Evolutionary conservation across 768 basidiomycete species (phyloP).

Genomic region (Boletales sp.): DNA sequence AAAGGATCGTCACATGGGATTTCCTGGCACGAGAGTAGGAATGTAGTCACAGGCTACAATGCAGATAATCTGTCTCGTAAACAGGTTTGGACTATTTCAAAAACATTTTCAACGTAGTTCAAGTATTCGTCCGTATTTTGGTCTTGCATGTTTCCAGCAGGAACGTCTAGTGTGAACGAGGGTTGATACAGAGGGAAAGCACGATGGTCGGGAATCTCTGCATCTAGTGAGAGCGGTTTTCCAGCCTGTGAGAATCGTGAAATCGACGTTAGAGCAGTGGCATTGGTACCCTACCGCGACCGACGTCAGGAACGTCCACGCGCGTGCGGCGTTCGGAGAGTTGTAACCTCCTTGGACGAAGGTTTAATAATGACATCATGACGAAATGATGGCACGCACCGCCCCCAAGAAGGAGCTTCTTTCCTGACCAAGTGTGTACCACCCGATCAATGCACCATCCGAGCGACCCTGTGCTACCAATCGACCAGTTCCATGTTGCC

Average conservation of each 20-base stretch:
- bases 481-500: slow-evolving; percentile 67
- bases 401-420: slow-evolving; percentile 72
- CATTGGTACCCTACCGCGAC: slow-evolving; percentile 50
- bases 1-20: neutral
- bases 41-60: too few relatives aligned
- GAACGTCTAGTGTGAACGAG: slow-evolving; percentile 77
- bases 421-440: slow-evolving; percentile 53
- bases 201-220: slow-evolving; percentile 71
- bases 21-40: too few relatives aligned
- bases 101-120: slow-evolving; percentile 39
- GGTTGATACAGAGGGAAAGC: slow-evolving; percentile 74
- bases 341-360: slow-evolving; percentile 71
- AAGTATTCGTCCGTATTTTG: slow-evolving; percentile 64
- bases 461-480: slow-evolving; percentile 57
- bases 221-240: slow-evolving; percentile 52
- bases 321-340: slow-evolving; percentile 77
- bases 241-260: slow-evolving; percentile 41
- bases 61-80: slow-evolving; percentile 18
- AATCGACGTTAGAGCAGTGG: neutral
- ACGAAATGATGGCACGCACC: slow-evolving; percentile 37
- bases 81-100: slow-evolving; percentile 29
- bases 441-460: slow-evolving; percentile 63
- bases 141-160: slow-evolving; percentile 69
- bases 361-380: neutral
- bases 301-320: slow-evolving; percentile 82